phyloP scores from a whole-genome alignment of 78 protist species.

The slime mould (Dictyostelium discoideum) region DNA sequence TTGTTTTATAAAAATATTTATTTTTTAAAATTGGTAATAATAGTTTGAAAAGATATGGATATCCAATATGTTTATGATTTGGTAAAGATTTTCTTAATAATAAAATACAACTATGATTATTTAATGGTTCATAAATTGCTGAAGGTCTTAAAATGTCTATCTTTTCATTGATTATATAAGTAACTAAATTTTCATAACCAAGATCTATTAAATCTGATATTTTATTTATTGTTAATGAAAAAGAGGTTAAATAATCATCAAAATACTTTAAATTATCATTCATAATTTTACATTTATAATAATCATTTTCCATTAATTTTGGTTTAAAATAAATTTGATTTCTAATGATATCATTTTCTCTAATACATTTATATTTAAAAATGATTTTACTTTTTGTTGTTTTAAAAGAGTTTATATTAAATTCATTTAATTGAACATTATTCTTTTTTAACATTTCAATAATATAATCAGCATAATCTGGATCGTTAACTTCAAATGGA shows the following conservation, averaged over 20 bases:
- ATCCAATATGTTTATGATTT: not conserved
- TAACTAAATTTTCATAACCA: not conserved
- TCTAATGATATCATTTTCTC: not conserved
- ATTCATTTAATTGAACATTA: not conserved
- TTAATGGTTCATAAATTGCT: not conserved
- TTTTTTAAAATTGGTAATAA: not conserved
- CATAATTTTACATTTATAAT: not conserved
- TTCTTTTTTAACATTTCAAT: not conserved
- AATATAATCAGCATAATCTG: not conserved
- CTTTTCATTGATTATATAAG: not conserved
- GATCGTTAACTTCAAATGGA: not conserved
- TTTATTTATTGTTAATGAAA: not conserved
- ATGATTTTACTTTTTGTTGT: not conserved
- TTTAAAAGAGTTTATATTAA: not conserved
- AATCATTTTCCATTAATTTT: not conserved
- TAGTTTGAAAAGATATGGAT: not conserved
- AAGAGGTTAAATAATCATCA: not conserved
- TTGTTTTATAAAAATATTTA: not conserved
- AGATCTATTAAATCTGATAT: not conserved
- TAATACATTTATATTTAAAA: not conserved
- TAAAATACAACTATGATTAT: not conserved
- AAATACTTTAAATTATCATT: not conserved
- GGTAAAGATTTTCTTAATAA: not conserved
- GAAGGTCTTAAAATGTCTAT: not conserved
- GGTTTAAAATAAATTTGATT: not conserved